Conservation (phyloP, 176 grass and related monocot species). For the Melocanna baccifera region DNA sequence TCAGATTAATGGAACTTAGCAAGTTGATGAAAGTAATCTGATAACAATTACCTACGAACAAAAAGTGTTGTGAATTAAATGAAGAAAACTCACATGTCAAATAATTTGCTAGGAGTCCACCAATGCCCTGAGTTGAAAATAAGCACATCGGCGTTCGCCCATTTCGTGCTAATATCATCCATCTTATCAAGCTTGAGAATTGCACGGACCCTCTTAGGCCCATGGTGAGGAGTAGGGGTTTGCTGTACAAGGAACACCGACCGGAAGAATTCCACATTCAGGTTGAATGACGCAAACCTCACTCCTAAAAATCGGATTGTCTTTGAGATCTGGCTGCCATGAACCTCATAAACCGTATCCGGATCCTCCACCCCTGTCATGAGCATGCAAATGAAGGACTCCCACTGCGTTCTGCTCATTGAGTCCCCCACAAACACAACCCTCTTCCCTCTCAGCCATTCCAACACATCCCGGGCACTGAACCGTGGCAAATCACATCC, state of each 20-base stretch:
- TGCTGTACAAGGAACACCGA: conserved; percentile 88
- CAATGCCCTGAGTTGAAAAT: conserved; percentile 98
- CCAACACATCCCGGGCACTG: conserved; percentile 41
- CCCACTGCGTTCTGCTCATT: conserved; percentile 96
- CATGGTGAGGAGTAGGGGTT: conserved; percentile 43
- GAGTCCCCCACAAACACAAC: conserved; percentile 91
- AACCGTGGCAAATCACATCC: conserved; percentile 63
- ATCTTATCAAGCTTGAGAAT: conserved; percentile 83
- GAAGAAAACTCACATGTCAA: conserved; percentile 85
- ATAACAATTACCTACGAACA: not conserved
- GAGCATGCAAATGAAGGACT: conserved; percentile 98
- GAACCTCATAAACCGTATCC: conserved; percentile 75
- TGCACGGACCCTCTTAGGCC: conserved; percentile 45
- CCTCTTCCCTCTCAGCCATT: conserved; percentile 76
- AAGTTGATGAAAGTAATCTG: not conserved
- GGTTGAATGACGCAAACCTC: conserved; percentile 68
- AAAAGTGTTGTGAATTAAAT: not conserved
- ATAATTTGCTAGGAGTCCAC: conserved; percentile 97
- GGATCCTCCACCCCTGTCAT: conserved; percentile 80
- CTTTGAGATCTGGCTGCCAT: conserved; percentile 86
- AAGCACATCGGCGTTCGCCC: conserved; percentile 69
- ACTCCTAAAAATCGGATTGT: conserved; percentile 85
- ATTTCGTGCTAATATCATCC: conserved; percentile 66
- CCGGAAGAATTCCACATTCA: conserved; percentile 84
- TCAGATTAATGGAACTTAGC: not conserved